Evolutionary conservation across 225 moss, liverwort and hornwort genomes (phyloP), one percentile per base, ranked within the genome.

Genomic region (Ulota crispa): DNA sequence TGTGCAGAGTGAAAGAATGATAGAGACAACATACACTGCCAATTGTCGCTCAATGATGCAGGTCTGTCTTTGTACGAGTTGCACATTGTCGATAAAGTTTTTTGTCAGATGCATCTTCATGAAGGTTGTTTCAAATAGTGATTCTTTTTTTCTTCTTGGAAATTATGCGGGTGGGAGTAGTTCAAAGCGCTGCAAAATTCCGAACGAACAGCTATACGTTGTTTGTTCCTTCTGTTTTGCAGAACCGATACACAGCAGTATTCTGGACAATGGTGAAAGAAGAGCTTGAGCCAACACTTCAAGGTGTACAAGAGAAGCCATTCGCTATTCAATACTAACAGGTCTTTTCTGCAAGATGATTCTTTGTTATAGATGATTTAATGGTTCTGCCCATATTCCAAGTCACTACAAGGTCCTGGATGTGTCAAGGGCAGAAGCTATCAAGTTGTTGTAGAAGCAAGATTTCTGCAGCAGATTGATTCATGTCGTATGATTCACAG

Each of bases 231-330:
- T 82, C 55, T 84, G 41, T 82, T 79, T 39, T 68, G 80, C 91
- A 94, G 94, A 94, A 91, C 69, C 90, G 82, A 68, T 94, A 94
- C 52, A 83, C 78, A 75, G 91, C 94, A 72, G 91, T 86, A 61
- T 92, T 94, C 78, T 94, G 94, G 94, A 94, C 93, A 70, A 92
- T 94, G 94, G 89, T 93, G 79, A 94, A 94, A 80, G 91, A 89
- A 70, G 85, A 39, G 78, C 20, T 81, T 61, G 52, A 74, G 36
- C 78, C 83, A 69, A 26, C 50, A 14, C 75, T 64, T 53, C 71
- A 34, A 64, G 78, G 47, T 55, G 30, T 50, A 21, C 47, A 55
- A 54, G 78, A 70, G 26, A 79, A 64, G 64, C 14, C 78, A 21
- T 43, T 53, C 20, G 53, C 52, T 75, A 30, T 73, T 34, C 59